These are phyloP conservation scores for Carpinus fangiana DNA, from an alignment of 306 rosid genomes.

Conservation along the genomic window DNA sequence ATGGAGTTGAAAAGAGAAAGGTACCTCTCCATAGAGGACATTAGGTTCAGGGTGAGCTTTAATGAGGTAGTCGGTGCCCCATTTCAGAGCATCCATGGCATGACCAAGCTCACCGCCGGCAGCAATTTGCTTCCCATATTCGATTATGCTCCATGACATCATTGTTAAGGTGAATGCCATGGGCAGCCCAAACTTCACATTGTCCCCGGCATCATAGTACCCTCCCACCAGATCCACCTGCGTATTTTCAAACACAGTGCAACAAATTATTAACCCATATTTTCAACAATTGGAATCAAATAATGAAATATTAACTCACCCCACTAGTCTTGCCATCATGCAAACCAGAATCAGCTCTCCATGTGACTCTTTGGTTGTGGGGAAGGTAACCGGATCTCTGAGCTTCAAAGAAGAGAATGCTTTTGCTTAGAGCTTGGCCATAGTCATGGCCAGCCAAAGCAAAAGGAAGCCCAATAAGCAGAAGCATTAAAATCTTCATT, in stretches of 20 bases:
- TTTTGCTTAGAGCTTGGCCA: slow-evolving; percentile 75
- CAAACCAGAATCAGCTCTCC: slow-evolving; percentile 89
- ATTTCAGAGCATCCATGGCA: slow-evolving; percentile 88
- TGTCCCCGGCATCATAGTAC: slow-evolving; percentile 97
- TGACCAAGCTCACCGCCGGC: slow-evolving; percentile 78
- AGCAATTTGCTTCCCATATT: slow-evolving; percentile 81
- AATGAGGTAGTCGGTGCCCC: slow-evolving; percentile 96
- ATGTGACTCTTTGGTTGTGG: slow-evolving; percentile 72
- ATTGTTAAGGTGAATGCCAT: slow-evolving; percentile 97
- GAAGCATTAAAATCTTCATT: slow-evolving; percentile 58
- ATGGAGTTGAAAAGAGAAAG: neutral
- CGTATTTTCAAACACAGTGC: neutral
- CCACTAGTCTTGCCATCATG: slow-evolving; percentile 90
- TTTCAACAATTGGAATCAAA: too few species aligned
- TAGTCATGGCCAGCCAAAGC: slow-evolving; percentile 77
- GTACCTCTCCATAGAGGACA: slow-evolving; percentile 92
- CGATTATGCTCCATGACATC: slow-evolving; percentile 97
- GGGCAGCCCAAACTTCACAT: slow-evolving; percentile 93
- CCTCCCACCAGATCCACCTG: slow-evolving; percentile 97
- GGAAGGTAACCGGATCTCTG: slow-evolving; percentile 96
- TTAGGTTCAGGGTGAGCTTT: slow-evolving; percentile 89
- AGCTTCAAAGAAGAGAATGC: slow-evolving; percentile 93
- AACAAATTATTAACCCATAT: neutral
- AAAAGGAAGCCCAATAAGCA: slow-evolving; percentile 40
- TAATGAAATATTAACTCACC: neutral